Evolutionary conservation across 1,139 yeast genomes (phyloP).

Genomic region (Suhomyces ambrosiae): DNA sequence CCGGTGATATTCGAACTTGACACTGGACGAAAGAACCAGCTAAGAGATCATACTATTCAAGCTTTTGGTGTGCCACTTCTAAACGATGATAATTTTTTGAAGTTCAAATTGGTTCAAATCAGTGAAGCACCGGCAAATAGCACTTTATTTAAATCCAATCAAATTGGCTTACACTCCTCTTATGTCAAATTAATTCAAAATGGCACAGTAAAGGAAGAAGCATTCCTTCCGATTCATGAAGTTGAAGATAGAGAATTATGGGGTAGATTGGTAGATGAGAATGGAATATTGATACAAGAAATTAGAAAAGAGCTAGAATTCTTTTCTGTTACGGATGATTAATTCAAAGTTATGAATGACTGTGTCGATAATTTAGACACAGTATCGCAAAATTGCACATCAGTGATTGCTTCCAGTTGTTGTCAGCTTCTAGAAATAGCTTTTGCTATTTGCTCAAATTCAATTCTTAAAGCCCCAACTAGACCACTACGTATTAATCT

Average conservation of each 20-base stretch:
- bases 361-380: too few relatives aligned
- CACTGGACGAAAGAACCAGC: conserved; percentile 32
- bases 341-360: too few relatives aligned
- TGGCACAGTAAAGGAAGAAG: conserved; percentile 14
- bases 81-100: conserved; percentile 27
- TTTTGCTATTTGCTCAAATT: not conserved
- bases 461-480: too few relatives aligned
- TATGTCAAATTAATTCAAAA: conserved; percentile 15
- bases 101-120: conserved; percentile 16
- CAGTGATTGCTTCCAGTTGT: too few relatives aligned
- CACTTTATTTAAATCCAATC: conserved; percentile 21
- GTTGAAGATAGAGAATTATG: conserved; percentile 24
- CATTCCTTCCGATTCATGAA: conserved; percentile 16
- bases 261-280: conserved; percentile 19
- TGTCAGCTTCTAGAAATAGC: too few relatives aligned
- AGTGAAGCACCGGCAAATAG: conserved; percentile 18
- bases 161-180: conserved; percentile 29
- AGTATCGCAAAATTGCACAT: too few relatives aligned
- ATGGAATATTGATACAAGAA: conserved; percentile 9
- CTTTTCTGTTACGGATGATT: too few relatives aligned
- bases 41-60: conserved; percentile 27
- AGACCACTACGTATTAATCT: too few relatives aligned
- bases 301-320: conserved; percentile 1
- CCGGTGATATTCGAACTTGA: conserved; percentile 25
- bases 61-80: conserved; percentile 24